Percentiles rank a stretch among this genome's conserved stretches.
Evolutionary conservation across 169 alveolate genomes (phyloP).

Genomic region (Cryptosporidium canis): DNA sequence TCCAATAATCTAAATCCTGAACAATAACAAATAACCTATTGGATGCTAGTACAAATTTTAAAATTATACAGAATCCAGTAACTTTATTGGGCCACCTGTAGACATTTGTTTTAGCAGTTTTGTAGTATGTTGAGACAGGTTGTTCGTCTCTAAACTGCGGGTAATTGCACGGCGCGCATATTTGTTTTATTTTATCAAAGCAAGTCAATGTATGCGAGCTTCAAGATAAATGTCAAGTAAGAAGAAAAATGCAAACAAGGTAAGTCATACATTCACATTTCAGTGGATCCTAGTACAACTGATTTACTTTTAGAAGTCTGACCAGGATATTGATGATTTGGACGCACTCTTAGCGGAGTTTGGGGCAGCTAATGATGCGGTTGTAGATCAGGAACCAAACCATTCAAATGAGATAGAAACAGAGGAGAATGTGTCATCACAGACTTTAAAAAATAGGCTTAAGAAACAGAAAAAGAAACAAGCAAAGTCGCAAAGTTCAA

Average conservation of each 20-base stretch:
- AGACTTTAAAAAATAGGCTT: conserved; percentile 63
- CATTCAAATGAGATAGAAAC: not conserved
- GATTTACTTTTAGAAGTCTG: not conserved
- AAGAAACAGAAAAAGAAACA: conserved; percentile 55
- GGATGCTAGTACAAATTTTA: conserved; percentile 7
- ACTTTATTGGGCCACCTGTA: not conserved
- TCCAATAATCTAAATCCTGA: not conserved
- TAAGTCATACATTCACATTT: not conserved
- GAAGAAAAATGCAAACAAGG: conserved; percentile 59
- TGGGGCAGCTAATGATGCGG: conserved; percentile 11
- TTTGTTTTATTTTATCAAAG: not conserved
- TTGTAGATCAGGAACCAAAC: not conserved
- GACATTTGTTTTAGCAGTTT: not conserved
- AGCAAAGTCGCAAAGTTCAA: conserved; percentile 39
- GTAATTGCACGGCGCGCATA: not conserved
- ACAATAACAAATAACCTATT: not conserved
- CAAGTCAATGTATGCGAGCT: not conserved
- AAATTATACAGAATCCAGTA: not conserved
- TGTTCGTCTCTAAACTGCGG: conserved; percentile 57
- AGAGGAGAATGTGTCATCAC: conserved; percentile 62
- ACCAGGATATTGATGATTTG: conserved; percentile 62
- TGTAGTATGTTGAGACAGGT: conserved; percentile 44
- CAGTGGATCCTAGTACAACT: not conserved
- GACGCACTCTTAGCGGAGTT: conserved; percentile 67
- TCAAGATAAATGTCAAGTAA: conserved; percentile 52